A percentile compares a stretch with the other conserved stretches of the same genome.
phyloP scores from a whole-genome alignment of 31 red algal species.

The Endocladia muricata region DNA sequence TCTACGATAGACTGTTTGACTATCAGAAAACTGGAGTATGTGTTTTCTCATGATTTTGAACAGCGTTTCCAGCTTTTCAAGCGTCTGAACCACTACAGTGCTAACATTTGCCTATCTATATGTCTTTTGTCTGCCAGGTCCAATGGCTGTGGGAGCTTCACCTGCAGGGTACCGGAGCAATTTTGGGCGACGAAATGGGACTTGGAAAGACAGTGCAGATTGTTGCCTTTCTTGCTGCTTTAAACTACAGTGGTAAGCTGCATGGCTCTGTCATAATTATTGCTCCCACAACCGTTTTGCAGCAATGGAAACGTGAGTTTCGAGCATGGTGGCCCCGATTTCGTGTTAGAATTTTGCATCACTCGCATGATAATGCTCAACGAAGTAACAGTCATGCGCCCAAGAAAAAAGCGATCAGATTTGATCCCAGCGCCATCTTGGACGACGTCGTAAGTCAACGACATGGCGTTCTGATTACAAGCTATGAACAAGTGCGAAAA shows the following conservation, averaged over 20 bases:
- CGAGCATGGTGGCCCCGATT: slow-evolving; percentile 88
- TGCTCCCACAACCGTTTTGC: slow-evolving; percentile 87
- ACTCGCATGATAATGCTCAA: slow-evolving; percentile 33
- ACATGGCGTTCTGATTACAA: slow-evolving; percentile 82
- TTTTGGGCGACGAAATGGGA: slow-evolving; percentile 96
- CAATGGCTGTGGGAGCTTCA: slow-evolving; percentile 97
- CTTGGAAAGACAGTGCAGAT: slow-evolving; percentile 91
- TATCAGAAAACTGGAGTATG: slow-evolving; percentile 93
- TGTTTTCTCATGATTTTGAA: neutral
- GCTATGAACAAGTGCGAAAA: slow-evolving; percentile 93
- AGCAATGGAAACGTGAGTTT: slow-evolving; percentile 96
- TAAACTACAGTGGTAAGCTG: slow-evolving; percentile 81
- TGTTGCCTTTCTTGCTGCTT: slow-evolving; percentile 87
- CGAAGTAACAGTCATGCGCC: neutral
- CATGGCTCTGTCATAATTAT: slow-evolving; percentile 73
- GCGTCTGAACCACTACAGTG: neutral
- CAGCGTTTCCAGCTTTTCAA: neutral
- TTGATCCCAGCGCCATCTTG: slow-evolving; percentile 19
- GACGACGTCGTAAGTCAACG: slow-evolving; percentile 38
- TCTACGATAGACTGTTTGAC: slow-evolving; percentile 87
- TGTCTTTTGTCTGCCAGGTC: slow-evolving; percentile 16
- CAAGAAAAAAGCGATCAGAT: neutral
- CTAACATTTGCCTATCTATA: neutral
- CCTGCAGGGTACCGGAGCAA: slow-evolving; percentile 82
- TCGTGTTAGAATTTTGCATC: slow-evolving; percentile 81